phyloP scores from a whole-genome alignment of 2,329 filamentous ascomycete genomes.

The Aspergillus viridinutans region DNA sequence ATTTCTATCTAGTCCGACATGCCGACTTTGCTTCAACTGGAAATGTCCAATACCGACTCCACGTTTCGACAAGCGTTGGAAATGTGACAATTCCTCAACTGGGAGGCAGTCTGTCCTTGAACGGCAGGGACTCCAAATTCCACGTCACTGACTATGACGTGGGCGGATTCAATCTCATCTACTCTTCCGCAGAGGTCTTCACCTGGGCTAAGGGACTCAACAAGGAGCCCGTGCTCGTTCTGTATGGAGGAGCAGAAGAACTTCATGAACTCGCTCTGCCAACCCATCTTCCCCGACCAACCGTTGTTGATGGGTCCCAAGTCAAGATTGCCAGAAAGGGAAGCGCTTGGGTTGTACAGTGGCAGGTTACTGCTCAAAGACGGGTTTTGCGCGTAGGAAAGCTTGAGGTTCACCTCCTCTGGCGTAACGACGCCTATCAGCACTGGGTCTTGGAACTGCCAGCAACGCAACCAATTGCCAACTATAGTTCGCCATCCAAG shows the following conservation, averaged over 20 bases:
- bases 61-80: slow-evolving; percentile 44
- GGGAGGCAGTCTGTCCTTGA: slow-evolving; percentile 34
- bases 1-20: slow-evolving; percentile 61
- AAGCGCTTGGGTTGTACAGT: slow-evolving; percentile 23
- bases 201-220: slow-evolving; percentile 56
- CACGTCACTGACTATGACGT: slow-evolving; percentile 42
- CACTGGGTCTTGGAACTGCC: slow-evolving; percentile 33
- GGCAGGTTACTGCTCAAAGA: slow-evolving; percentile 21
- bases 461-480: slow-evolving; percentile 28
- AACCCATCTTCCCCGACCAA: not conserved
- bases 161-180: slow-evolving; percentile 37
- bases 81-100: slow-evolving; percentile 39
- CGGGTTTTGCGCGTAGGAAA: slow-evolving; percentile 39
- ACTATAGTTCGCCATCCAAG: slow-evolving; percentile 21
- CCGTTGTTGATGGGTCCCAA: slow-evolving; percentile 8
- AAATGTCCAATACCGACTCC: slow-evolving; percentile 60
- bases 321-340: slow-evolving; percentile 32
- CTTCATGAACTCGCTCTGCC: slow-evolving; percentile 40
- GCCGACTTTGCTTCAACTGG: slow-evolving; percentile 55
- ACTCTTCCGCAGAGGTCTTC: slow-evolving; percentile 43
- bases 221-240: slow-evolving; percentile 44
- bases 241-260: slow-evolving; percentile 39
- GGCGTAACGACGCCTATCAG: slow-evolving; percentile 31
- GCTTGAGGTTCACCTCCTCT: slow-evolving; percentile 10
- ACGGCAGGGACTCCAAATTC: slow-evolving; percentile 43